phyloP scores from a whole-genome alignment of 1,284 basidiomycete genomes.

The Vanrija sp. region DNA sequence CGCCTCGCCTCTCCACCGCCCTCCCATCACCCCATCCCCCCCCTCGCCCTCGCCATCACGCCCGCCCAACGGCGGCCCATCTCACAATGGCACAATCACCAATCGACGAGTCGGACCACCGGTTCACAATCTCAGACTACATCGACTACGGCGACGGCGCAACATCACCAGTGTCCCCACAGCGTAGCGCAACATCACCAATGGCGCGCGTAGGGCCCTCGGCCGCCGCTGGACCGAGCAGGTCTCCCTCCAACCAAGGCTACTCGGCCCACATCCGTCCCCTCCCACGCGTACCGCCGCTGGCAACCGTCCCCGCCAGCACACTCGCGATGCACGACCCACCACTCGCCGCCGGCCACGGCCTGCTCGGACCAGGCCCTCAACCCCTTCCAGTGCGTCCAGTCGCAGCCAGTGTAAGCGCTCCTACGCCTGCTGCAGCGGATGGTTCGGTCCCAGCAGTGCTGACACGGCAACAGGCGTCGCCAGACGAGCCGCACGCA shows the following conservation, averaged over 20 bases:
- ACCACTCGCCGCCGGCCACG: neutral
- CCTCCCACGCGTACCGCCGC: too few relatives aligned
- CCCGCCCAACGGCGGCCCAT: too few relatives aligned
- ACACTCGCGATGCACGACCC: neutral
- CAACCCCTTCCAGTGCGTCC: constrained; percentile 3
- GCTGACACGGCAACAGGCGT: neutral
- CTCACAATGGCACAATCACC: neutral
- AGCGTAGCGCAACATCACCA: neutral
- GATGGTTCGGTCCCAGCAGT: neutral
- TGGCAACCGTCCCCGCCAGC: neutral
- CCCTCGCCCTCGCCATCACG: too few relatives aligned
- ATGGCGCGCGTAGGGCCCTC: too few relatives aligned
- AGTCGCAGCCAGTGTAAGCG: neutral
- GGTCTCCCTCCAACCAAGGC: neutral
- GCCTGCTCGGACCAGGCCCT: constrained; percentile 4
- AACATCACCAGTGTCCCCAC: neutral
- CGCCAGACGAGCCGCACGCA: neutral
- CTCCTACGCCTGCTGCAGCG: neutral
- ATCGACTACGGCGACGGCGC: neutral
- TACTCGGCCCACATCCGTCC: too few relatives aligned
- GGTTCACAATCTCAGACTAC: constrained; percentile 4
- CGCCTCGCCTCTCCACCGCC: too few relatives aligned
- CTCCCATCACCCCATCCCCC: too few relatives aligned
- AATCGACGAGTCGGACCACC: neutral
- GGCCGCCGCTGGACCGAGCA: neutral